Evolutionary conservation across 2,329 filamentous ascomycete species (phyloP), one percentile per base, ranked within the genome.

Genomic region (Aspergillus sclerotialis): DNA sequence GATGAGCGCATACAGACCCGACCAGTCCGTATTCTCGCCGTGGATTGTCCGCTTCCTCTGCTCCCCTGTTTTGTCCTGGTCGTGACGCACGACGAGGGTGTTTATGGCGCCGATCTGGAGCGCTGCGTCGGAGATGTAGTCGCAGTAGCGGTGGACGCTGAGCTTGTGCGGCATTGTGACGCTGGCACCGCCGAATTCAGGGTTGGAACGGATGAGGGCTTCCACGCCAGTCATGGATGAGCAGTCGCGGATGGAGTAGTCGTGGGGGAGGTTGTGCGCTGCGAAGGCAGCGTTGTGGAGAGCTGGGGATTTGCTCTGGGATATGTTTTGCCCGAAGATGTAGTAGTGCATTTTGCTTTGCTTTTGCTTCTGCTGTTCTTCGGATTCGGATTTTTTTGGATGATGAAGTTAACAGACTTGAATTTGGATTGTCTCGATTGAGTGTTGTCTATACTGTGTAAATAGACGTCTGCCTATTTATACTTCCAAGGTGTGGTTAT

Each of bases 121-220:
- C 8, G 28, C 28, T 18, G 35, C 21, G 3, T 38, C 32, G 4
- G 43, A 45, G 11, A 42, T 32, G 2, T 23, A 30, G 13, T 44
- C 28, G 11, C 43, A 31, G 11, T 42, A 19, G 8, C 24, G 24
- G 11, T 33, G 18, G 14, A 44, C 36, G 13, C 35, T 33, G 5
- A 48, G 39, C 25, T 48, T 49, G 18, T 48, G 45, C 3, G 43
- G 45, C 30, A 35, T 43, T 5, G 46, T 94, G 26, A 94, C 85
- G 7, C 84, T 92, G 1, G 84, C 86, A 34, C 88, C 88, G 7
- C 88, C 88, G 53, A 94, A 94, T 43, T 79, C 68, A 2, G 77
- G 64, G 2, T 75, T 63, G 2, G n/a, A n/a, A n/a, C 72, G 73
- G 35, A 94, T 76, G 23, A 82, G 53, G 3, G 71, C 61, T 38